These are phyloP conservation scores for Rubroboletus pulcherrimus DNA, from an alignment of 768 basidiomycete species.

Conservation along the genomic window DNA sequence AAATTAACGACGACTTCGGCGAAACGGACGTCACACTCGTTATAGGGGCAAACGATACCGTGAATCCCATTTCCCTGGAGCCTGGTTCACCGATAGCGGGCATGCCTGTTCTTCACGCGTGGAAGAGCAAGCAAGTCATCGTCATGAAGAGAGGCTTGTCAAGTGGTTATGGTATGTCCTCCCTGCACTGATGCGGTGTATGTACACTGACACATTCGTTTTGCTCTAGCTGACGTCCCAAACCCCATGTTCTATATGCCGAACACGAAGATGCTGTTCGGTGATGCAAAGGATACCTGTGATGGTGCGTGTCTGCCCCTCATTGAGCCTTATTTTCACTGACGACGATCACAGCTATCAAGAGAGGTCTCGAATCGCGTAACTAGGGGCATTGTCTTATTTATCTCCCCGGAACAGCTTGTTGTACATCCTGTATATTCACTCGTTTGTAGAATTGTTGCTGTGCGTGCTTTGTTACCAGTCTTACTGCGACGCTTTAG, in stretches of 20 bases:
- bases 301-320: constrained; percentile 51
- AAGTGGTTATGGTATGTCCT: constrained; percentile 70
- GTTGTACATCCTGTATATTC: constrained; percentile 21
- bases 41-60: constrained; percentile 90
- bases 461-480: neutral
- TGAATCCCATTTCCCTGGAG: constrained; percentile 87
- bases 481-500: neutral
- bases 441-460: constrained; percentile 16
- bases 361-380: constrained; percentile 50
- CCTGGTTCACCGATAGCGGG: constrained; percentile 85
- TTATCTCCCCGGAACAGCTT: neutral
- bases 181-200: neutral
- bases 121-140: constrained; percentile 90
- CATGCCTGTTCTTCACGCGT: constrained; percentile 89
- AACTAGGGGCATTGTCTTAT: constrained; percentile 7
- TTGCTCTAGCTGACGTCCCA: constrained; percentile 70
- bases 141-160: constrained; percentile 93
- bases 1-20: constrained; percentile 88
- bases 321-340: neutral
- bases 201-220: neutral
- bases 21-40: constrained; percentile 89
- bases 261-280: constrained; percentile 87
- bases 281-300: constrained; percentile 88
- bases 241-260: constrained; percentile 95
- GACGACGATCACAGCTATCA: constrained; percentile 43